Conservation (phyloP, 2,329 filamentous ascomycete genomes). For the Colletotrichum falcatum region DNA sequence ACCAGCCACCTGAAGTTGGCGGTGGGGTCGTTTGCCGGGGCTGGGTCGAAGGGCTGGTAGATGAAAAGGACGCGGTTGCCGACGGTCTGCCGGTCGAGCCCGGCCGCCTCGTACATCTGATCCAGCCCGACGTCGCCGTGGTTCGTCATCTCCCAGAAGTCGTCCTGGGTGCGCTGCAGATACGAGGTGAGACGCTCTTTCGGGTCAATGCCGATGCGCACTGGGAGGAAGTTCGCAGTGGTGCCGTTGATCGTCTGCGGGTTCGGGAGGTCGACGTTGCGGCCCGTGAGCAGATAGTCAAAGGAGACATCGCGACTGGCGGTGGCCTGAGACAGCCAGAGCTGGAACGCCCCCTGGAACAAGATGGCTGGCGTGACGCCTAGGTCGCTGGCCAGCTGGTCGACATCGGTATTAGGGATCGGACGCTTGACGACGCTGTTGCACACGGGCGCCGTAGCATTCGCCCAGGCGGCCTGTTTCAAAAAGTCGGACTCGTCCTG, state of each 20-base stretch:
- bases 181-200: neutral
- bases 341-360: neutral
- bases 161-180: neutral
- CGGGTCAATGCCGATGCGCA: neutral
- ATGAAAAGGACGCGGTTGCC: neutral
- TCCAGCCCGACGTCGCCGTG: neutral
- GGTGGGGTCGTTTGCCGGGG: neutral
- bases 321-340: neutral
- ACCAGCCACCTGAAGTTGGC: neutral
- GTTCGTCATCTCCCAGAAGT: neutral
- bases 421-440: neutral
- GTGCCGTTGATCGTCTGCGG: conserved; percentile 1
- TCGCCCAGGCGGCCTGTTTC: neutral
- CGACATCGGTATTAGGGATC: neutral
- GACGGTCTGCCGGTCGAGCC: neutral
- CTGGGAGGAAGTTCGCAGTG: neutral
- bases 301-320: neutral
- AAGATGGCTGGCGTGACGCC: neutral
- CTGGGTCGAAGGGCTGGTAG: neutral
- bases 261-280: neutral
- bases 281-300: neutral
- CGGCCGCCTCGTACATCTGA: neutral
- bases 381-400: neutral
- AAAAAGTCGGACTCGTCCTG: neutral
- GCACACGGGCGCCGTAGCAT: neutral